Percentiles rank a stretch among this genome's conserved stretches.
phyloP scores from a whole-genome alignment of 345 rosid species.

The Mangifera indica region DNA sequence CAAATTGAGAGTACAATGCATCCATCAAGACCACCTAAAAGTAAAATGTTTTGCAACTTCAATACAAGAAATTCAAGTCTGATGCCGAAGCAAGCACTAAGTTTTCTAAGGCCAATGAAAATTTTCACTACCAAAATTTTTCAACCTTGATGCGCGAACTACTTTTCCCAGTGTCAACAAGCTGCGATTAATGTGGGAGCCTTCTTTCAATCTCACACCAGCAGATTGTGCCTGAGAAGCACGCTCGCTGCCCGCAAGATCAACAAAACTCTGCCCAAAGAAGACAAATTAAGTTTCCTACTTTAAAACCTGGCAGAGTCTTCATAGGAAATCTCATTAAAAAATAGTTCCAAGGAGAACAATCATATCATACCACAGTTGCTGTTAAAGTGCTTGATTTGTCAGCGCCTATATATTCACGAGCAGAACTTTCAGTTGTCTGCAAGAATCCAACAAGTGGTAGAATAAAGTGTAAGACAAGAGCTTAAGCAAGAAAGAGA shows the following conservation, averaged over 20 bases:
- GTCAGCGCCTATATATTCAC: slow-evolving; percentile 42
- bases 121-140: background rate
- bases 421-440: slow-evolving; percentile 76
- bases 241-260: slow-evolving; percentile 96
- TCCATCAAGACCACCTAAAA: no score
- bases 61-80: no score
- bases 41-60: no score
- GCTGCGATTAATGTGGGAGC: slow-evolving; percentile 89
- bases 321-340: background rate
- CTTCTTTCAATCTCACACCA: slow-evolving; percentile 85
- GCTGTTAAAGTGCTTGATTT: slow-evolving; percentile 65
- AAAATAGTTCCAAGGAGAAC: background rate
- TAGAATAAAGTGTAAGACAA: slow-evolving; percentile 4
- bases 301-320: background rate
- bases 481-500: background rate
- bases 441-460: slow-evolving; percentile 36
- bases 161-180: slow-evolving; percentile 86
- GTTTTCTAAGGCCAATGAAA: background rate
- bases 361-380: slow-evolving; percentile 52
- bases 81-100: background rate
- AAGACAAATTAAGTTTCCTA: slow-evolving; percentile 13
- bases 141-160: slow-evolving; percentile 79
- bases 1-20: no score
- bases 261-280: slow-evolving; percentile 66
- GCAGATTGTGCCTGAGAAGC: slow-evolving; percentile 75